Conservation (phyloP, 495 filamentous ascomycete genomes). For the Daldinia grandis region DNA sequence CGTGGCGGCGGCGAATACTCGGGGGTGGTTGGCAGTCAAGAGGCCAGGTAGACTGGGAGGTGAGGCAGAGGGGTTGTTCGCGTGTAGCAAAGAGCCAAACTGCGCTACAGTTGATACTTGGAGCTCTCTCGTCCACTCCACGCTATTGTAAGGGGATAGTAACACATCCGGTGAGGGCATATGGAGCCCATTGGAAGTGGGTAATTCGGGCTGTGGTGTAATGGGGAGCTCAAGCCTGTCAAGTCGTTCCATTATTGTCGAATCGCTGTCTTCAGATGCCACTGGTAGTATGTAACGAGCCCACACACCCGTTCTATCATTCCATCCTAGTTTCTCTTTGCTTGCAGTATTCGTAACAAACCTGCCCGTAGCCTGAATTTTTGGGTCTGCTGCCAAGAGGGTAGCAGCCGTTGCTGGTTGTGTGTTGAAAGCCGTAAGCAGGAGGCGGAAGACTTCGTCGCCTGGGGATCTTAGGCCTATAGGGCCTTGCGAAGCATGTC, state of each 20-base stretch:
- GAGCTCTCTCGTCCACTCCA: constrained; percentile 43
- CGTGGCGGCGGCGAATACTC: constrained; percentile 31
- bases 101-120: constrained; percentile 47
- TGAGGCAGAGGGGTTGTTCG: constrained; percentile 6
- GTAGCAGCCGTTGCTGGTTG: constrained; percentile 34
- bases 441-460: constrained; percentile 55
- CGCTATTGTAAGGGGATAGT: background rate
- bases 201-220: background rate
- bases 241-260: background rate
- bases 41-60: constrained; percentile 16
- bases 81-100: constrained; percentile 55
- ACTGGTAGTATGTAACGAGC: constrained; percentile 43
- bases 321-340: constrained; percentile 53
- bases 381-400: constrained; percentile 14
- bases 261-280: background rate
- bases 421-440: constrained; percentile 49
- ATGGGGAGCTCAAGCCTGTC: constrained; percentile 31
- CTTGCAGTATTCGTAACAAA: constrained; percentile 40
- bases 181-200: constrained; percentile 1
- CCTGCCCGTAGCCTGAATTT: constrained; percentile 18
- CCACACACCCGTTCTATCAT: constrained; percentile 53
- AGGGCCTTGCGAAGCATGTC: constrained; percentile 19
- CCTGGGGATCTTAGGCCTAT: constrained; percentile 37
- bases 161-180: background rate
- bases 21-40: constrained; percentile 21